phyloP scores from a whole-genome alignment of 2,329 filamentous ascomycete species.

The Neofusicoccum umdonicola region DNA sequence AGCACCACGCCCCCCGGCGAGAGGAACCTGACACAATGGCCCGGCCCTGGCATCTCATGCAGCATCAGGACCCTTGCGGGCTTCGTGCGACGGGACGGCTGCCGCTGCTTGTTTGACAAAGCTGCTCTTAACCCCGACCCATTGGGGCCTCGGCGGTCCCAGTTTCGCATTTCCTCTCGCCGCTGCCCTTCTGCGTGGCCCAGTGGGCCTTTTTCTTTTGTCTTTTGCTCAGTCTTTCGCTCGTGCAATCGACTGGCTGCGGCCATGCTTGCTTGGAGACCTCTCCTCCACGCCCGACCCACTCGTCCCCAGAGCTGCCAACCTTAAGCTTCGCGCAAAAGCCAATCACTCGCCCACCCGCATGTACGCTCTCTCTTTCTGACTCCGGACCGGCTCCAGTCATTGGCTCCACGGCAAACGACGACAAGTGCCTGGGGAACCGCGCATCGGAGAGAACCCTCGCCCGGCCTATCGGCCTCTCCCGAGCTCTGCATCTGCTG shows the following conservation, averaged over 20 bases:
- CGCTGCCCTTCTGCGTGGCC: background rate
- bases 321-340: background rate
- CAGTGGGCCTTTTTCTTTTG: background rate
- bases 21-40: conserved; percentile 13
- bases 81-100: background rate
- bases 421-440: background rate
- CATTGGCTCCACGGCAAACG: conserved; percentile 5
- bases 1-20: background rate
- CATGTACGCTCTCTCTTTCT: background rate
- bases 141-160: background rate
- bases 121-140: conserved; percentile 3
- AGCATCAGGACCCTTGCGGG: background rate
- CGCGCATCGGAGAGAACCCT: conserved; percentile 20
- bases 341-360: conserved; percentile 2
- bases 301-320: background rate
- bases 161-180: conserved; percentile 9
- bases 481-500: conserved; percentile 25
- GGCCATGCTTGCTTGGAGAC: conserved; percentile 9
- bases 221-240: conserved; percentile 6
- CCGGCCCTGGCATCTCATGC: conserved; percentile 14
- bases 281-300: background rate
- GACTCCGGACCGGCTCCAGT: conserved; percentile 7
- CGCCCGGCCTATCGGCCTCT: conserved; percentile 24
- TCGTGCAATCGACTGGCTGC: conserved; percentile 6
- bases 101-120: background rate